Percentiles rank a stretch among this genome's conserved stretches.
phyloP scores from a whole-genome alignment of 148 eudicot genomes.

The Cornus kousa region DNA sequence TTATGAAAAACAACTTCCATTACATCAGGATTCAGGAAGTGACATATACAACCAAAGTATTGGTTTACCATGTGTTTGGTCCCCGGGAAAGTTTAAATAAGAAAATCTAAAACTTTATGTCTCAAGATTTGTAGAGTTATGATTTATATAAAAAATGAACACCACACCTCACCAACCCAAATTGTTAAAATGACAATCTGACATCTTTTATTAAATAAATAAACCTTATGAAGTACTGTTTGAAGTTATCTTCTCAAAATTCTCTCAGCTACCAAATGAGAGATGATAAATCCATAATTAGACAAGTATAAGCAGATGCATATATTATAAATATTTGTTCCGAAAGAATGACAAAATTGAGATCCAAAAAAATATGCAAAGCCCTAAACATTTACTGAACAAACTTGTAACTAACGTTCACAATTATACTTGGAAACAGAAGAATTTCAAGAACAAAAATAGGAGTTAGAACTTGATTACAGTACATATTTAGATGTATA shows the following conservation, averaged over 20 bases:
- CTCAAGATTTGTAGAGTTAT: too few species aligned
- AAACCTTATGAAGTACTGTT: neutral
- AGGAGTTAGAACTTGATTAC: neutral
- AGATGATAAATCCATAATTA: too few species aligned
- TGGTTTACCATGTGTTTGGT: too few species aligned
- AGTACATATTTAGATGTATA: neutral
- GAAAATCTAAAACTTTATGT: too few species aligned
- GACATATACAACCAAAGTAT: too few species aligned
- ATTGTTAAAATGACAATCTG: neutral
- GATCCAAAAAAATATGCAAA: conserved; percentile 8
- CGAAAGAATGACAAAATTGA: neutral
- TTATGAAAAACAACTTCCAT: too few species aligned
- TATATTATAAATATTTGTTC: neutral
- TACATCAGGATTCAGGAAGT: too few species aligned
- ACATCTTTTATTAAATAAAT: too few species aligned
- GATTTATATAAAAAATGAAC: too few species aligned
- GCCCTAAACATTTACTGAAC: neutral
- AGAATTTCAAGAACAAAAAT: neutral
- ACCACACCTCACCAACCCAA: too few species aligned
- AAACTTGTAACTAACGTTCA: neutral
- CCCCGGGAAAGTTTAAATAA: too few species aligned
- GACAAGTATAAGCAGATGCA: neutral
- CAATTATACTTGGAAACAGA: neutral
- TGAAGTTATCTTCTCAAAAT: neutral
- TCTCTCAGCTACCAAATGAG: neutral